These are phyloP conservation scores for Emmonsiellopsis sp. DNA, from an alignment of 2,329 filamentous ascomycete species.

Conservation along the genomic window DNA sequence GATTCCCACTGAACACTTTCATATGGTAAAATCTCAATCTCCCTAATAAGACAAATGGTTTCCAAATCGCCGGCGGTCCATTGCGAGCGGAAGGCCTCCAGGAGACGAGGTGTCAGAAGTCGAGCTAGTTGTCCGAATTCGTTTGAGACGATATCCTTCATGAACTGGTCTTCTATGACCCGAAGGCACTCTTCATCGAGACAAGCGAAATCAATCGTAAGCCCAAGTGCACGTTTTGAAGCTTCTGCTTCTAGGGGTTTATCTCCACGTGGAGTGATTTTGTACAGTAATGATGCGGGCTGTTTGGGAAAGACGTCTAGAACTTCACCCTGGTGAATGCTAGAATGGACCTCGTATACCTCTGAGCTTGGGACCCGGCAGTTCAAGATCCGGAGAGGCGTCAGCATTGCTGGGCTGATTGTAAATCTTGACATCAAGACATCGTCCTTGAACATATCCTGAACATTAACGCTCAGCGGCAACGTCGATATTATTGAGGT, in stretches of 20 bases:
- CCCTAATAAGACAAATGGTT: slow-evolving; percentile 44
- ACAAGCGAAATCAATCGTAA: slow-evolving; percentile 68
- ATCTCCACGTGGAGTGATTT: slow-evolving; percentile 43
- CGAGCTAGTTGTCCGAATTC: slow-evolving; percentile 39
- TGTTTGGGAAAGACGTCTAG: slow-evolving; percentile 70
- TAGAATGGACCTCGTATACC: slow-evolving; percentile 48
- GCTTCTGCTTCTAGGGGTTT: slow-evolving; percentile 20
- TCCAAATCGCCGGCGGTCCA: slow-evolving; percentile 44
- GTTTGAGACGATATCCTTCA: slow-evolving; percentile 38
- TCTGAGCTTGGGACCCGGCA: slow-evolving; percentile 64
- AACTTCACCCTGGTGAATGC: slow-evolving; percentile 32
- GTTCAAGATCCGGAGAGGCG: slow-evolving; percentile 64
- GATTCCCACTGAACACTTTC: slow-evolving; percentile 46
- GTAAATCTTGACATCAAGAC: slow-evolving; percentile 83
- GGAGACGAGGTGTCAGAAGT: slow-evolving; percentile 44
- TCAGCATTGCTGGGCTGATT: slow-evolving; percentile 67
- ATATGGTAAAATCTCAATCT: slow-evolving; percentile 44
- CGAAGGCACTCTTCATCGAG: slow-evolving; percentile 62
- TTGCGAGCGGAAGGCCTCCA: slow-evolving; percentile 36
- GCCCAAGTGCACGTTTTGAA: slow-evolving; percentile 33
- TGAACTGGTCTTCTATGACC: slow-evolving; percentile 39
- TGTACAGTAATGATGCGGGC: slow-evolving; percentile 72
- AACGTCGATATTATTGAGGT: slow-evolving; percentile 63
- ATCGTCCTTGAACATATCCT: slow-evolving; percentile 83
- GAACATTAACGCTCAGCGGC: slow-evolving; percentile 88